Percentiles rank a stretch among this genome's conserved stretches.
Evolutionary conservation across 2,329 filamentous ascomycete species (phyloP).

Genomic region (Diaporthe longicolla): DNA sequence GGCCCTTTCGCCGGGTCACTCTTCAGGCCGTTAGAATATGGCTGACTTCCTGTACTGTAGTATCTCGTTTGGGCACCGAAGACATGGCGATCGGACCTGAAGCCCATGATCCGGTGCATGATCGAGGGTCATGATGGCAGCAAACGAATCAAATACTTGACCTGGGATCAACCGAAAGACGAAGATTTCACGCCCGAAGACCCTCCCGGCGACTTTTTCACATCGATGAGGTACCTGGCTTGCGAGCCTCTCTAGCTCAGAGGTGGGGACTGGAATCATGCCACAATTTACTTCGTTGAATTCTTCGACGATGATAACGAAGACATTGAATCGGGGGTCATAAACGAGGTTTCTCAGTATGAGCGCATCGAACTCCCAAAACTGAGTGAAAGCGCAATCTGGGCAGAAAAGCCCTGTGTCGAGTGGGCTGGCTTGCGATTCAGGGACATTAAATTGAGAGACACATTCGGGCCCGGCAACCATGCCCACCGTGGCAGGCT

Average conservation of each 20-base stretch:
- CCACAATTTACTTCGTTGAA: not conserved
- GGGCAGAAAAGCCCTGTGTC: constrained; percentile 21
- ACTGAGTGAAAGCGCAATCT: constrained; percentile 22
- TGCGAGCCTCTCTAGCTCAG: not conserved
- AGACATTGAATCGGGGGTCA: not conserved
- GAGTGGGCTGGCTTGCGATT: constrained; percentile 12
- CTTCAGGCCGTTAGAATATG: not conserved
- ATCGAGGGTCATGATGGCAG: not conserved
- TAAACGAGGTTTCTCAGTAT: not conserved
- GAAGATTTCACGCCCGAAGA: too few relatives aligned
- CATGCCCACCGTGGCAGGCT: not conserved
- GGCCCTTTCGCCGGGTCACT: not conserved
- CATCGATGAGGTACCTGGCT: not conserved
- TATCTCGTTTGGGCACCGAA: constrained; percentile 10
- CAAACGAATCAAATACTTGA: constrained; percentile 30
- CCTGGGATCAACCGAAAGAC: not conserved
- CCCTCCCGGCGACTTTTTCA: not conserved
- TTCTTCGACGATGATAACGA: not conserved
- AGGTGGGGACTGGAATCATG: constrained; percentile 34
- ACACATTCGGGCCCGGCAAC: not conserved
- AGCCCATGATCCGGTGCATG: constrained; percentile 14
- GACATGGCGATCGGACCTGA: not conserved
- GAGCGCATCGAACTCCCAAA: not conserved
- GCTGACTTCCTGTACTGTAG: not conserved
- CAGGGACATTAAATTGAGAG: not conserved